phyloP scores from a whole-genome alignment of 768 basidiomycete genomes.

The Mycena latifolia region DNA sequence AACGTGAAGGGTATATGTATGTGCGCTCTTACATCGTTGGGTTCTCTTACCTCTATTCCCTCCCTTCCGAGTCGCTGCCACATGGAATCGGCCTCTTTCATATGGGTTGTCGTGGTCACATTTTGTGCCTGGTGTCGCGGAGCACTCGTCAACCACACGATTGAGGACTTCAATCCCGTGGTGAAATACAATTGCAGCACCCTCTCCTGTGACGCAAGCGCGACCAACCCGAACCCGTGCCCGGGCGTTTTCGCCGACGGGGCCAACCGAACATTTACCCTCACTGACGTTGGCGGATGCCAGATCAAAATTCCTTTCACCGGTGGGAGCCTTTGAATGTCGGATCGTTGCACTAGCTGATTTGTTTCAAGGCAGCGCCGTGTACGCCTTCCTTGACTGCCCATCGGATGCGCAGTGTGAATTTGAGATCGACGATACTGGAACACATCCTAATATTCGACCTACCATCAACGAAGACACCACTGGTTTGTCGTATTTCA shows the following conservation, averaged over 20 bases:
- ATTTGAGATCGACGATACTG: conserved; percentile 2
- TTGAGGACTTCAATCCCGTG: neutral
- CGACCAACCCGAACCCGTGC: neutral
- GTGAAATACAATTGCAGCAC: neutral
- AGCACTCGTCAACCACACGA: neutral
- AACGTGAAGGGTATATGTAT: too few relatives aligned
- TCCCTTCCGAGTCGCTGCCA: neutral
- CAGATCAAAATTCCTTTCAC: neutral
- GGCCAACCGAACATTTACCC: neutral
- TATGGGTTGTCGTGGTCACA: neutral
- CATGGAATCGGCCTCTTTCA: too few relatives aligned
- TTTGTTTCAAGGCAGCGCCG: conserved; percentile 1
- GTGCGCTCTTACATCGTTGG: too few relatives aligned
- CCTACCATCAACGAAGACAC: too few relatives aligned
- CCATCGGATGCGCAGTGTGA: neutral
- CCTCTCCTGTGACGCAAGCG: neutral
- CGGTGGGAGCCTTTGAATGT: neutral
- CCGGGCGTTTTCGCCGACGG: too few relatives aligned
- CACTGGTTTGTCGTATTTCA: too few relatives aligned
- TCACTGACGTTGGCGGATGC: neutral
- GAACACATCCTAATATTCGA: neutral
- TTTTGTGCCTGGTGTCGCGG: neutral
- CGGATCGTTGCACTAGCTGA: neutral
- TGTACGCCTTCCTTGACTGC: neutral
- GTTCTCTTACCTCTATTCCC: neutral